Base-by-base conservation (phyloP, 805 yeast species). In the Maudiozyma barnettii region DNA sequence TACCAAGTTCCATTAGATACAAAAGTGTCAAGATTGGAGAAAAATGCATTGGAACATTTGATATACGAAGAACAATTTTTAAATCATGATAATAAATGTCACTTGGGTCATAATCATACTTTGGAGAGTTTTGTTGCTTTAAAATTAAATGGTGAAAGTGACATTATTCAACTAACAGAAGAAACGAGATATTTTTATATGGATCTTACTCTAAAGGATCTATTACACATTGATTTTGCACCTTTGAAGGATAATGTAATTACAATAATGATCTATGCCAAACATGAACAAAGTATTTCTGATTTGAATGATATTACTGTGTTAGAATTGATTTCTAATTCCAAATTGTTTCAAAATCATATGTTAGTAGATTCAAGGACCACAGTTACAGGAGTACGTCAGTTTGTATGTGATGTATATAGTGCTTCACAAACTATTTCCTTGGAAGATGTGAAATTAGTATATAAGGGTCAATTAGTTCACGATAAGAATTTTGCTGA, bases 201-300 rank as follows among this genome's bases (percentile, higher is more conserved):
- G 20, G 59, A 56, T 19, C 22, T 50, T 31, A 50, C 65, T 2
- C 39, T 70, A 1, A 45, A 54, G 2, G 60, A 67, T 9, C 38
- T 64, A 0, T 39, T 70, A n/a, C 54, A 61, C 1, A 48, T 66
- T n/a, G 72, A 68, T 52, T 60, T 63, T 23, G 59, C 65, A 0
- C 73, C 73, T 2, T 49, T 54, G 5, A 59, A 59, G 10, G 51
- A 50, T 3, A 42, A 62, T 21, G 56, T 54, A 40, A 56, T 69
- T 45, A 60, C 63, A 13, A 54, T 64, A 1, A 55, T 60, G 55
- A 58, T 63, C 46, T 51, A 51, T 37, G 52, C 64, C 13, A 58
- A 53, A 31, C 64, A 64, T 43, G 41, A 43, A 4, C 56, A 54
- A 40, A 22, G 14, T 4, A 43, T 37, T 8, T 48, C 49, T 7